Conservation (phyloP, 2,329 filamentous ascomycete species). For the Macrophomina tecta region DNA sequence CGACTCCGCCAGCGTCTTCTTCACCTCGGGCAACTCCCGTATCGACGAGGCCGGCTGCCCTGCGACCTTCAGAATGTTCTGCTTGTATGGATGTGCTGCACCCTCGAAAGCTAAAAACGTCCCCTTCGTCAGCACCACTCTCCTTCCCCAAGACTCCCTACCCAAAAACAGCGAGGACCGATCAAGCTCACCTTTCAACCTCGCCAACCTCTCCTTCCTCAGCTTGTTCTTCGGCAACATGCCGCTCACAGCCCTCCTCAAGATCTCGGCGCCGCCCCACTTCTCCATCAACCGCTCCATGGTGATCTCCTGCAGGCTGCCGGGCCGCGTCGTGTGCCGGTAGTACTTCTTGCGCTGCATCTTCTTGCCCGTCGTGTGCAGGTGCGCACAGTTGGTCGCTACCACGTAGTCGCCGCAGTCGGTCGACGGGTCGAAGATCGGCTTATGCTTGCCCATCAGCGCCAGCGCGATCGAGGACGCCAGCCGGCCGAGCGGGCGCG, state of each 20-base stretch:
- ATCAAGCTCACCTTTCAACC: constrained; percentile 73
- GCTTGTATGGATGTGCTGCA: constrained; percentile 86
- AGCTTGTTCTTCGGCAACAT: constrained; percentile 98
- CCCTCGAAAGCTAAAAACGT: constrained; percentile 76
- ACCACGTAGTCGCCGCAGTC: constrained; percentile 99
- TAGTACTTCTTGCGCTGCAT: constrained; percentile 95
- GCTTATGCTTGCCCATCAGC: constrained; percentile 99
- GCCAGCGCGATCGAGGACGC: constrained; percentile 85
- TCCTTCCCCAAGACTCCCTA: not conserved
- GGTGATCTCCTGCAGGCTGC: constrained; percentile 82
- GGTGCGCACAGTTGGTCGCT: constrained; percentile 83
- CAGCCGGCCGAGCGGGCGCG: constrained; percentile 84
- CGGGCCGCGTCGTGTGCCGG: constrained; percentile 88
- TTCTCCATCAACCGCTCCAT: constrained; percentile 97
- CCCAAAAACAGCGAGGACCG: not conserved
- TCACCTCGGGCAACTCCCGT: constrained; percentile 45
- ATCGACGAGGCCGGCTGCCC: constrained; percentile 52
- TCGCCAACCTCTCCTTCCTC: constrained; percentile 81
- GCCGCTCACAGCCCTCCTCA: constrained; percentile 89
- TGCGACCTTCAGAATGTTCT: constrained; percentile 79
- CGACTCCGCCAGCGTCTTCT: constrained; percentile 41
- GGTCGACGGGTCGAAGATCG: constrained; percentile 94
- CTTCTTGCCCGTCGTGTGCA: constrained; percentile 91
- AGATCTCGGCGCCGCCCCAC: constrained; percentile 88
- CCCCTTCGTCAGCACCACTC: too few relatives aligned